Evolutionary conservation across 352 stramenopile species (phyloP), one percentile per base, ranked within the genome.

Genomic region (Phytophthora tubulina): DNA sequence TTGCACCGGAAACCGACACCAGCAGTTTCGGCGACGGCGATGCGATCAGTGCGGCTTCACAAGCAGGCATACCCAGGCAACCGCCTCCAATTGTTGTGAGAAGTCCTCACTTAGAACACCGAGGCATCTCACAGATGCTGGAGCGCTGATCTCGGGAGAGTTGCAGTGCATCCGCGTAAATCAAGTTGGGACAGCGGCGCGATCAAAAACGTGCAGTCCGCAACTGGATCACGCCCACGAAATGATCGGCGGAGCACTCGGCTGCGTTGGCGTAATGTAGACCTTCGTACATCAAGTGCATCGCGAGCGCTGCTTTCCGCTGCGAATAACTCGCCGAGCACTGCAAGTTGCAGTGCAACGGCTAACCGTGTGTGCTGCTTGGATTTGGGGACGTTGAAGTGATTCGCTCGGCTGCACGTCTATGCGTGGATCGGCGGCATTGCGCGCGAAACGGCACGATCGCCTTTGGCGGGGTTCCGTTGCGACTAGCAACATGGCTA

Each of bases 181-280:
- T 73, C 66, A 73, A 73, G 66, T 73, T 69, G 66, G 35, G 50
- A 68, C 49, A 73, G 32, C 56, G 49, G 39, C 15, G 57, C 48
- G 57, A 68, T 59, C 57, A 73, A 73, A 70, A 70, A 65, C 53
- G 38, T 65, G 63, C 62, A 13, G 21, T 27, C 21, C 6, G 45
- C 21, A 9, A n/a, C 33, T 27, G 33, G 44, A 64, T 53, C 42
- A 38, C 17, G 57, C 10, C 39, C 14, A 30, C 7, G 38, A 6
- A 4, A 6, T 35, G 21, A 31, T 38, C 42, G 21, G 21, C 21
- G 1, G 3, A 46, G 41, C 1, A 4, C 17, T 57, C 8, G 7
- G 9, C 33, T 54, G 11, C 33, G 6, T 54, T 30, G 56, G 56
- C 15, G 42, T 48, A 49, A 7, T 46, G 41, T 3, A 14, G 8